Base-by-base conservation (phyloP, 169 alveolate genomes). In the Plasmodium coatneyi region DNA sequence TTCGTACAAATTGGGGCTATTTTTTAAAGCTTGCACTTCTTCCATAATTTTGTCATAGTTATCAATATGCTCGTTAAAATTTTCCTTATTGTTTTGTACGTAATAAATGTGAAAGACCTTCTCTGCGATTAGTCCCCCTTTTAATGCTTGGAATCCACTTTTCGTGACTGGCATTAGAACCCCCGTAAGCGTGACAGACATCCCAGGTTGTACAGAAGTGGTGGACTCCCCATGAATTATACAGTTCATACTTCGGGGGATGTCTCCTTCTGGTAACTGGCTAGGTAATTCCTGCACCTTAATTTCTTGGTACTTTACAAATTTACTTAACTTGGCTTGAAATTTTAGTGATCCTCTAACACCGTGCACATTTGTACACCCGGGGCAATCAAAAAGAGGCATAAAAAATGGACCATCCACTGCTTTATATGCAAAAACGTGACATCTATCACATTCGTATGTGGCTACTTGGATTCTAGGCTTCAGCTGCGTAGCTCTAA, bases 361-460 rank as follows among this genome's bases (percentile, higher is more conserved):
- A 95, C 83, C 98, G 95, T 84, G 96, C 90, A 96, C 99, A 96
- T 92, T 89, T 30, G 92, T 97, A 30, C 98, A 96, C 81, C 98
- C 96, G 71, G 97, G 98, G 87, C 99, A 99, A 82, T 98, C 99
- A 41, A 96, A 92, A 71, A 98, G 92, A 14, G 99, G 99, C 94
- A 97, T 94, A 92, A 96, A 97, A 71, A 95, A 96, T 72, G 98
- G 97, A 22, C 97, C 98, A 91, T 97, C 97, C 22, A 96, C 97
- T 25, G 97, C 96, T 86, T 96, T 96, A 94, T 95, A 96, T 43
- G 97, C 95, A 94, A 95, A 96, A 70, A 95, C 95, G 71, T 99
- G 99, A 96, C 99, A 98, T 34, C 97, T 97, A 95, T 98, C 99
- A 96, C 99, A 99, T 43, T 98, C 98, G 92, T 98, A 98, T 10